Evolutionary conservation across 2,329 filamentous ascomycete species (phyloP).

Genomic region (Pseudocercospora musae): DNA sequence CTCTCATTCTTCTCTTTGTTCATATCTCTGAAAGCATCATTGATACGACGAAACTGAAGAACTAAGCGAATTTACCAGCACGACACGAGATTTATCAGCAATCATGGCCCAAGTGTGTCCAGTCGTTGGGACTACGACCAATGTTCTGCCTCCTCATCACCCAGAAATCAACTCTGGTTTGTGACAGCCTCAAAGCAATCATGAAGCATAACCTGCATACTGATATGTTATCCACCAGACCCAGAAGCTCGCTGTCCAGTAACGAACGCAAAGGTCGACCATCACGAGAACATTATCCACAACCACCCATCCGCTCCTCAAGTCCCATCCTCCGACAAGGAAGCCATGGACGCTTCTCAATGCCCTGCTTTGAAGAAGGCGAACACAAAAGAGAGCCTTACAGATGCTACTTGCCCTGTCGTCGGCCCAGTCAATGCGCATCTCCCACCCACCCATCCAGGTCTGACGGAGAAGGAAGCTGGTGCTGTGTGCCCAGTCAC

Average conservation of each 20-base stretch:
- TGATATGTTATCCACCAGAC: slow-evolving; percentile 27
- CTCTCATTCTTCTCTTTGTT: not conserved
- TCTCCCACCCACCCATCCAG: slow-evolving; percentile 44
- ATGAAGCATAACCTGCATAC: not conserved
- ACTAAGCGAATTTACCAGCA: too few relatives aligned
- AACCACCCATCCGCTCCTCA: slow-evolving; percentile 40
- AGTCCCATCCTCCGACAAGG: slow-evolving; percentile 25
- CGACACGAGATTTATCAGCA: not conserved
- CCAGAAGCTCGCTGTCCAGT: slow-evolving; percentile 45
- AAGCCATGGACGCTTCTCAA: slow-evolving; percentile 35
- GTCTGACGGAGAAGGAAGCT: slow-evolving; percentile 37
- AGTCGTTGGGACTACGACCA: slow-evolving; percentile 38
- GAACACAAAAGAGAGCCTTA: slow-evolving; percentile 38
- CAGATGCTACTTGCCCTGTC: slow-evolving; percentile 44
- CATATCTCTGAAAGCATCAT: not conserved
- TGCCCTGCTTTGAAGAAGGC: slow-evolving; percentile 44
- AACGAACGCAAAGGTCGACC: slow-evolving; percentile 45
- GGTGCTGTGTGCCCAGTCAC: slow-evolving; percentile 44
- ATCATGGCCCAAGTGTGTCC: slow-evolving; percentile 22
- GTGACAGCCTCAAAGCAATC: not conserved
- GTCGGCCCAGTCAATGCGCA: slow-evolving; percentile 42
- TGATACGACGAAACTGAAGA: not conserved
- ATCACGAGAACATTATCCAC: slow-evolving; percentile 43
- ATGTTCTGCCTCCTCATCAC: slow-evolving; percentile 45
- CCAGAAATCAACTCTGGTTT: slow-evolving; percentile 30